These are phyloP conservation scores for Aspergillus pseudoviridinutans DNA, from an alignment of 2,329 filamentous ascomycete species.

Conservation along the genomic window DNA sequence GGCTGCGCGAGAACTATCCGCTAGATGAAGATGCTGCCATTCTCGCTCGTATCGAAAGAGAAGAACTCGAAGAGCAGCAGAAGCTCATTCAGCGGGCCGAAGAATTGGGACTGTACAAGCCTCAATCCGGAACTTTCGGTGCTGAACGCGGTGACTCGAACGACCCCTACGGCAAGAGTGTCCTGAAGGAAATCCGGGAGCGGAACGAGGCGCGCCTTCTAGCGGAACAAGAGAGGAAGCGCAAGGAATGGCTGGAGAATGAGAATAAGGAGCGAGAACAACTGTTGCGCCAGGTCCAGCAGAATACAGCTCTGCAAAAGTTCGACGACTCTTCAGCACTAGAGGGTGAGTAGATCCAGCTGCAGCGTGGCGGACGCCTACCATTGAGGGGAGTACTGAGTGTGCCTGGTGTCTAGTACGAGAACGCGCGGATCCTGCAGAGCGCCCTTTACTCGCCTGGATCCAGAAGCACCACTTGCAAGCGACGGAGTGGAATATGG, in stretches of 20 bases:
- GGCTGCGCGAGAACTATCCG: constrained; percentile 40
- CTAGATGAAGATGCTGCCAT: constrained; percentile 49
- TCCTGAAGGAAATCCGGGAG: constrained; percentile 37
- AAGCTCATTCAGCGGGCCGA: constrained; percentile 36
- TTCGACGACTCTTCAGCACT: constrained; percentile 32
- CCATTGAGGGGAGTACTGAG: constrained; percentile 7
- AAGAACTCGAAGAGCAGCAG: constrained; percentile 36
- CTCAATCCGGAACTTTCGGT: constrained; percentile 43
- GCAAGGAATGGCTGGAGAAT: constrained; percentile 50
- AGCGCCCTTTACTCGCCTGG: constrained; percentile 40
- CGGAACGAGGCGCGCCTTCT: constrained; percentile 38
- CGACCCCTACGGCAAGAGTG: constrained; percentile 41
- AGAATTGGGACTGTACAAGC: constrained; percentile 39
- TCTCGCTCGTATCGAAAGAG: constrained; percentile 40
- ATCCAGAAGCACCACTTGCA: constrained; percentile 41
- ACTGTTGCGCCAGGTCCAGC: constrained; percentile 26
- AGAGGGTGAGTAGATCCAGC: constrained; percentile 27
- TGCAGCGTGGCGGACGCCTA: neutral
- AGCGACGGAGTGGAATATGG: constrained; percentile 31
- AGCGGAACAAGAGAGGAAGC: constrained; percentile 46
- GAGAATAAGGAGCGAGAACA: constrained; percentile 42
- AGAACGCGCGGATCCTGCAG: constrained; percentile 35
- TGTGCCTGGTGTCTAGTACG: constrained; percentile 25
- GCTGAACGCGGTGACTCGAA: constrained; percentile 39
- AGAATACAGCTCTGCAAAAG: constrained; percentile 34